These are phyloP conservation scores for Barnettozyma siamensis DNA, from an alignment of 805 yeast species.

Conservation along the genomic window DNA sequence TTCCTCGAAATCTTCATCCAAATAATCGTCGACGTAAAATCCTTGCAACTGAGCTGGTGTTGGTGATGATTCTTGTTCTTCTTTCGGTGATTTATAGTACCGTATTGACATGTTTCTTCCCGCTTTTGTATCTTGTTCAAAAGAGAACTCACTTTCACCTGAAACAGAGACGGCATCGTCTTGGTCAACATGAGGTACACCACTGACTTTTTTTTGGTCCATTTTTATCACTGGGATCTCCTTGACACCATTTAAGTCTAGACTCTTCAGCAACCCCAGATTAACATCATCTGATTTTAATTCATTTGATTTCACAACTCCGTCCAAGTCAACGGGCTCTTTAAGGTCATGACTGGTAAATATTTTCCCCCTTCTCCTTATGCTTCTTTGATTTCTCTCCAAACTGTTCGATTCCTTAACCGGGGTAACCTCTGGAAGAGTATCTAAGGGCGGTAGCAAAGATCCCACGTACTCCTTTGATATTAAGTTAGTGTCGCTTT, in stretches of 20 bases:
- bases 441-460: too few relatives aligned
- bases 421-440: too few relatives aligned
- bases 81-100: conserved; percentile 37
- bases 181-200: too few relatives aligned
- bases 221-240: too few relatives aligned
- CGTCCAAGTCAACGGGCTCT: neutral
- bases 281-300: neutral
- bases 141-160: conserved; percentile 38
- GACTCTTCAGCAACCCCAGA: neutral
- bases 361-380: conserved; percentile 23
- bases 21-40: conserved; percentile 34
- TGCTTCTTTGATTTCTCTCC: conserved; percentile 12
- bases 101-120: conserved; percentile 50
- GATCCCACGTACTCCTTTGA: too few relatives aligned
- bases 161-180: conserved; percentile 5
- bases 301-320: neutral
- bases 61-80: conserved; percentile 13
- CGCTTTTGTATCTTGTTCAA: conserved; percentile 39
- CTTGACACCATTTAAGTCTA: neutral
- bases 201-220: too few relatives aligned
- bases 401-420: neutral
- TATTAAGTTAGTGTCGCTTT: too few relatives aligned
- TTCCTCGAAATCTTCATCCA: conserved; percentile 38
- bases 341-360: conserved; percentile 8
- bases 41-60: conserved; percentile 22